Evolutionary conservation across 148 eudicot genomes (phyloP).

Genomic region (Camellia sinensis): DNA sequence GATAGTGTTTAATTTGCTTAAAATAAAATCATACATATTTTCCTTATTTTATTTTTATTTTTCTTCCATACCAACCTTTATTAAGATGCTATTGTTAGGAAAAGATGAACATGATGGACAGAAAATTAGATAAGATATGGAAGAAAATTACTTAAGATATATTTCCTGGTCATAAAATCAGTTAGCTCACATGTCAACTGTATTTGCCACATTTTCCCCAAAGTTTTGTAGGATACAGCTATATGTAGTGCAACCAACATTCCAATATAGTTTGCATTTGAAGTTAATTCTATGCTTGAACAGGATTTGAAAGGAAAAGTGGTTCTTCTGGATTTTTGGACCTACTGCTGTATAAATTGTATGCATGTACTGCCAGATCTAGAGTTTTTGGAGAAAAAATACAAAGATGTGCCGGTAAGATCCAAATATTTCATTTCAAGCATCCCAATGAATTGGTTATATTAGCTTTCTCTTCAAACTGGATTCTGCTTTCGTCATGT

Average conservation of each 20-base stretch:
- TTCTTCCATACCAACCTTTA: background rate
- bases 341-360: slow-evolving; percentile 96
- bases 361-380: slow-evolving; percentile 99
- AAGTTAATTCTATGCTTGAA: slow-evolving; percentile 23
- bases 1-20: background rate
- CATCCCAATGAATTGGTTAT: background rate
- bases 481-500: slow-evolving; percentile 1
- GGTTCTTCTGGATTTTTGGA: slow-evolving; percentile 95
- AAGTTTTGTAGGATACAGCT: background rate
- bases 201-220: background rate
- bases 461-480: background rate
- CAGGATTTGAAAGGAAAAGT: slow-evolving; percentile 98
- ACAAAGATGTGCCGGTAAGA: slow-evolving; percentile 86
- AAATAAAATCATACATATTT: background rate
- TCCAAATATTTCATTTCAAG: slow-evolving; percentile 12
- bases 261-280: background rate
- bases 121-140: background rate
- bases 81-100: background rate
- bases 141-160: background rate
- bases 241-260: background rate
- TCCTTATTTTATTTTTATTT: background rate
- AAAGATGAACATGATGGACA: background rate
- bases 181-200: background rate
- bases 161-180: slow-evolving; percentile 2
- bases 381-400: slow-evolving; percentile 86